These are phyloP conservation scores for Carex arenaria DNA, from an alignment of 202 grass and related monocot genomes.

Conservation along the genomic window DNA sequence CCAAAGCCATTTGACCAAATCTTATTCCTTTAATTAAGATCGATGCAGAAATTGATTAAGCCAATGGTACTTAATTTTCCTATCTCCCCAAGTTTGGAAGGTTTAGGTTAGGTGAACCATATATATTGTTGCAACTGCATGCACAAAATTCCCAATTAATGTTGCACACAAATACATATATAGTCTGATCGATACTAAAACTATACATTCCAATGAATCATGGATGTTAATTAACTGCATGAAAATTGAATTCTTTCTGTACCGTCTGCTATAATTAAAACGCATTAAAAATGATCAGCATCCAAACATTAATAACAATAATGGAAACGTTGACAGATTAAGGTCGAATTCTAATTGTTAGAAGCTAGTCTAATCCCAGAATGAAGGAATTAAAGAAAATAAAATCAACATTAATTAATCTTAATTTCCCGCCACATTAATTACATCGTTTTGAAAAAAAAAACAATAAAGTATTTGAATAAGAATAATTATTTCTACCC, in stretches of 20 bases:
- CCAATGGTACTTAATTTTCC: neutral
- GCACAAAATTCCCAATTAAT: neutral
- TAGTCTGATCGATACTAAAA: neutral
- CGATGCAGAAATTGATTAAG: neutral
- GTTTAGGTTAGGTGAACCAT: neutral
- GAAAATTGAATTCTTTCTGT: neutral
- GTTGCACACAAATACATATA: neutral
- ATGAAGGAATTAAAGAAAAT: neutral
- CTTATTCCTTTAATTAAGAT: no score
- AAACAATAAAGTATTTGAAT: no score
- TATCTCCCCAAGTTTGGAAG: constrained; percentile 8
- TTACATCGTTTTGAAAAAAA: neutral
- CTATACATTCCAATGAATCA: neutral
- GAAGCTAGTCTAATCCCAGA: neutral
- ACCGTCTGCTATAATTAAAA: neutral
- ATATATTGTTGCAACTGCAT: neutral
- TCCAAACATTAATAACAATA: neutral
- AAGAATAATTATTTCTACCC: no score
- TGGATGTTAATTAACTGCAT: neutral
- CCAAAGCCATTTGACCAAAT: no score
- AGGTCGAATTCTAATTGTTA: neutral
- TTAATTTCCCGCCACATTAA: neutral
- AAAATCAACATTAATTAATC: neutral
- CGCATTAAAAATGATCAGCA: neutral
- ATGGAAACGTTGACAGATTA: neutral